Conservation (phyloP, 805 yeast genomes). For the Zygosaccharomyces bailii region DNA sequence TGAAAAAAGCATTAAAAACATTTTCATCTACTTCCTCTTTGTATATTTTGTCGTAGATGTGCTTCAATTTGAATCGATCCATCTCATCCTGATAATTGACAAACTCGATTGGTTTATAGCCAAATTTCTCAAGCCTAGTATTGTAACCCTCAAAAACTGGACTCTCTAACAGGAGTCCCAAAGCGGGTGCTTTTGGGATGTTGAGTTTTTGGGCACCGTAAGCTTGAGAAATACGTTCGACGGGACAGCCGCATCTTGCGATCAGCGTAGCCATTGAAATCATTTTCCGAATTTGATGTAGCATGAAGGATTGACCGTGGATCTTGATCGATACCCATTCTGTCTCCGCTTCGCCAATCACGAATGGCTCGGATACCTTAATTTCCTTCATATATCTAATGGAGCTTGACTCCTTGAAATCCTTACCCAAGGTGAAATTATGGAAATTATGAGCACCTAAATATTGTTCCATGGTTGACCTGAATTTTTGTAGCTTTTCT, state of each 20-base stretch:
- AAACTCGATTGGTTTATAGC: constrained; percentile 73
- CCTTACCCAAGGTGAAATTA: constrained; percentile 80
- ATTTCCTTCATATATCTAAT: constrained; percentile 76
- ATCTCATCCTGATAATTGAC: constrained; percentile 62
- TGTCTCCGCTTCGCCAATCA: constrained; percentile 84
- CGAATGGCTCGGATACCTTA: constrained; percentile 80
- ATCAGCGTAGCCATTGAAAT: constrained; percentile 89
- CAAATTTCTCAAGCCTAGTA: constrained; percentile 62
- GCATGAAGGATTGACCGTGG: constrained; percentile 97
- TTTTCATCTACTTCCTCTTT: constrained; percentile 85
- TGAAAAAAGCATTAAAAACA: constrained; percentile 85
- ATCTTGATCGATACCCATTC: constrained; percentile 96
- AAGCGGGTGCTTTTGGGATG: constrained; percentile 96
- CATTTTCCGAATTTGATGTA: constrained; percentile 97
- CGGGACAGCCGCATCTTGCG: constrained; percentile 82
- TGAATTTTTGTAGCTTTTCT: constrained; percentile 59
- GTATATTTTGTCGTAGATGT: constrained; percentile 88
- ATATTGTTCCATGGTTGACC: constrained; percentile 67
- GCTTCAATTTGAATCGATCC: constrained; percentile 81
- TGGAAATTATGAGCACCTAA: constrained; percentile 91
- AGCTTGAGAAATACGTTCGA: constrained; percentile 69
- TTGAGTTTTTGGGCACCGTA: constrained; percentile 72
- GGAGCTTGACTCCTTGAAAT: constrained; percentile 80
- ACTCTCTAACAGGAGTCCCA: constrained; percentile 83
- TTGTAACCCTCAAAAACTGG: constrained; percentile 91